Evolutionary conservation across 768 basidiomycete species (phyloP), one percentile per base, ranked within the genome.

Genomic region (Xanthoconium purpureum): DNA sequence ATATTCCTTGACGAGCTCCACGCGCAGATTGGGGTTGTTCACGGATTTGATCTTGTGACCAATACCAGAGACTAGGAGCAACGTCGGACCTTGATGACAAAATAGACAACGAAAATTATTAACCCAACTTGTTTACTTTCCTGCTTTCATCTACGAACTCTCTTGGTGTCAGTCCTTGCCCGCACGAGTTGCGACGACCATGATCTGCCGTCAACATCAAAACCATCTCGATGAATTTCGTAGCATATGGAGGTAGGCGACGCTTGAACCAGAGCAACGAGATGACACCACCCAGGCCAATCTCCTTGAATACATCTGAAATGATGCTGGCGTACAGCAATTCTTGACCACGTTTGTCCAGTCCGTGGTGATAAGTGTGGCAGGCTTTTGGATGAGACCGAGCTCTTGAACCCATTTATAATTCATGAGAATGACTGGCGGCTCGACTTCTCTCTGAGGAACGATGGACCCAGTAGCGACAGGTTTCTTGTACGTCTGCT

Each of bases 321-420:
- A 98, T 98, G 63, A 98, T 98, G 67, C 97, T 97, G 55, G 95
- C 94, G 75, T 98, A 99, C 64, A 99, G 76, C 55, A 99, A 83
- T 78, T 99, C 97, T 75, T 98, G 95, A 1, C 97, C 97, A 69
- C 96, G 91, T 80, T 98, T 97, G 75, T 99, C 97, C 47, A 97
- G 76, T 98, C 98, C 62, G 97, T 97, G 33, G 94, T 97, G 79
- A 97, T 96, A 81, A 96, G 96, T 3, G 97, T 94, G 38, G 96
- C 95, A 18, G 95, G 97, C 78, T 98, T 98, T 71, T 96, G 89
- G 78, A 98, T 95, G 70, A 99, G 86, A 55, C 96, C 96, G 53
- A 98, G 87, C 77, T 97, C 94, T 77, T 95, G 92, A 36, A 95
- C 95, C 96, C 96, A 98, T 81, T 98, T 98, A 87, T 98, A 99